Evolutionary conservation across 805 yeast genomes (phyloP).

Genomic region (Wickerhamomyces strasburgensis): DNA sequence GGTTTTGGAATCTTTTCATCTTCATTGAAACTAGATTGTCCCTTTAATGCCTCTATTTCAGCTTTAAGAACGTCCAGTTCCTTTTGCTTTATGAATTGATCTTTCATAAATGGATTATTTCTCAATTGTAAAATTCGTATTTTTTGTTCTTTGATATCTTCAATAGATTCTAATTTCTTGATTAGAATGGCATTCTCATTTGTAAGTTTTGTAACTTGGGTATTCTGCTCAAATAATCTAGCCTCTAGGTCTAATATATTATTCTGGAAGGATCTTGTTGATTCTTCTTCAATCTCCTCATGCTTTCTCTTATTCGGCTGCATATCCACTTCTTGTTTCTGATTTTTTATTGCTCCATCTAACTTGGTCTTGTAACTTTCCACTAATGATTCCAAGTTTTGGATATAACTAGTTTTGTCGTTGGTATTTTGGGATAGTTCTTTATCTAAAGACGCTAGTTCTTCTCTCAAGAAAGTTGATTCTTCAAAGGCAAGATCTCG

Average conservation of each 20-base stretch:
- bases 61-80: slow-evolving; percentile 44
- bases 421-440: slow-evolving; percentile 20
- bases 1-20: slow-evolving; percentile 48
- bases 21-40: slow-evolving; percentile 24
- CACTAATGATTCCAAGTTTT: slow-evolving; percentile 33
- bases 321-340: slow-evolving; percentile 24
- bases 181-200: slow-evolving; percentile 33
- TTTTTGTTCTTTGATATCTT: slow-evolving; percentile 32
- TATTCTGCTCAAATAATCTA: slow-evolving; percentile 35
- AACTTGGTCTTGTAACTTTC: slow-evolving; percentile 53
- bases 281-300: slow-evolving; percentile 17
- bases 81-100: slow-evolving; percentile 55
- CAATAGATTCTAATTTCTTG: slow-evolving; percentile 32
- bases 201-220: slow-evolving; percentile 33
- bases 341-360: slow-evolving; percentile 35
- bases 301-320: slow-evolving; percentile 4
- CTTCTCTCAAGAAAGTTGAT: slow-evolving; percentile 50
- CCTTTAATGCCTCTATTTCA: slow-evolving; percentile 52
- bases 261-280: slow-evolving; percentile 22
- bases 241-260: slow-evolving; percentile 33
- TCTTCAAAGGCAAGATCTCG: slow-evolving; percentile 51
- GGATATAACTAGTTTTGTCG: slow-evolving; percentile 19
- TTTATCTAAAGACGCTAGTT: slow-evolving; percentile 45
- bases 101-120: slow-evolving; percentile 57
- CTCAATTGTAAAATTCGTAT: slow-evolving; percentile 56